Evolutionary conservation across 2,329 filamentous ascomycete genomes (phyloP), one percentile per base, ranked within the genome.

Genomic region (Lachnellula willkommii): DNA sequence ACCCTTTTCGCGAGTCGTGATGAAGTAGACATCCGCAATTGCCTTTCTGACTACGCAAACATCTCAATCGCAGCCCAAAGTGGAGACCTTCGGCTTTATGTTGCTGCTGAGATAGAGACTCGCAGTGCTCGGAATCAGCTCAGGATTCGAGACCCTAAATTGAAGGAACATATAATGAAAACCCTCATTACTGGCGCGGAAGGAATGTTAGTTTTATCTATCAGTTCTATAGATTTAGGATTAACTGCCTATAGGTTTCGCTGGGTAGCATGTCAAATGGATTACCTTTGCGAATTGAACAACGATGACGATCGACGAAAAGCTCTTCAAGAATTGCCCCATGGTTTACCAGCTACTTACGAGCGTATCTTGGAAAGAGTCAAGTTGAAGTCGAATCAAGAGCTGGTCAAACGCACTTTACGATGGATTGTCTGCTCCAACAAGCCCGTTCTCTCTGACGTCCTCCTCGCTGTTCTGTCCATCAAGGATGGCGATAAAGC

Each of bases 291-390:
- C 20, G 45, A 53, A 32, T 52, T 56, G 3, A 56, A 43, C 15
- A 67, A 58, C 12, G 64, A 69, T 46, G 50, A 56, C n/a, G 59
- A 61, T 35, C 57, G 62, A 8, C 47, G 52, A n/a, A 52, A 57
- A 6, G 54, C 60, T 2, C 56, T 66, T 0, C 43, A 40, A 20
- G 54, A 49, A 12, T 20, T 60, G 7, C 66, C 65, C 4, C 53
- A 52, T 5, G 60, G 60, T 35, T 48, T 69, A 5, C 62, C 63
- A 6, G 61, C 63, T 37, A 67, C 62, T 2, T 68, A 70, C 32
- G 59, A 60, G n/a, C 58, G 64, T 40, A 70, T 68, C 8, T 57
- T 72, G 9, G 54, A 62, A 2, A 58, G 55, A 35, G 59, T 70
- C 14, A 59, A 66, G 15, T 54, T 52, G 12, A 59, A n/a, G 48